phyloP scores from a whole-genome alignment of 192 early-diverging fungal species.

The Podila verticillata region DNA sequence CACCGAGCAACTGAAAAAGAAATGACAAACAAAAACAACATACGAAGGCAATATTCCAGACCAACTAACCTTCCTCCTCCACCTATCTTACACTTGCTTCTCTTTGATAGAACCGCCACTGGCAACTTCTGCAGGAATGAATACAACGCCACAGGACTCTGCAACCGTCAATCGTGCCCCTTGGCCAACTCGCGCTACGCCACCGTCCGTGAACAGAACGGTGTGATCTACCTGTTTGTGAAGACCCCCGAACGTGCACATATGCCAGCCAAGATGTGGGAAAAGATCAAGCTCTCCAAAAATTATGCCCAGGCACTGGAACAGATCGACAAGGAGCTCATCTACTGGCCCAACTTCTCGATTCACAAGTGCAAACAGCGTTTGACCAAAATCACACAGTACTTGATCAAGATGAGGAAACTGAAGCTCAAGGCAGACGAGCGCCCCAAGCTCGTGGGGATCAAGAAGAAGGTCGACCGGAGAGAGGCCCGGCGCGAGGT shows the following conservation, averaged over 20 bases:
- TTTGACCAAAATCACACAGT: constrained; percentile 95
- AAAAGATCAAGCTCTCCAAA: constrained; percentile 86
- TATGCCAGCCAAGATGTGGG: constrained; percentile 94
- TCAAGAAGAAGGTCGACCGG: constrained; percentile 95
- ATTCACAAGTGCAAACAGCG: constrained; percentile 97
- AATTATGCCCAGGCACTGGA: constrained; percentile 90
- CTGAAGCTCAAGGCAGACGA: constrained; percentile 81
- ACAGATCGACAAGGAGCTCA: constrained; percentile 89
- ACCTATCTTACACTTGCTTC: not conserved
- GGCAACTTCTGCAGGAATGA: constrained; percentile 96
- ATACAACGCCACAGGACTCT: constrained; percentile 96
- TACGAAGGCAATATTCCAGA: not conserved
- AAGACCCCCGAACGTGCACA: constrained; percentile 97
- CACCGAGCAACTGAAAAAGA: not conserved
- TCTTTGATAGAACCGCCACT: constrained; percentile 71
- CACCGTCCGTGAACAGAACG: constrained; percentile 89
- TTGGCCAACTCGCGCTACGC: constrained; percentile 96
- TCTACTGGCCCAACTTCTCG: constrained; percentile 92
- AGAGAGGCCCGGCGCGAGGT: constrained; percentile 86
- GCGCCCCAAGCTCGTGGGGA: constrained; percentile 80
- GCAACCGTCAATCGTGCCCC: constrained; percentile 94
- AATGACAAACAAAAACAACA: not conserved
- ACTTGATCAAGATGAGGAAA: constrained; percentile 93
- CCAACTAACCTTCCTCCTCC: constrained; percentile 1
- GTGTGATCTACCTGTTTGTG: constrained; percentile 88